Conservation (phyloP, 768 basidiomycete genomes). For the Cystofilobasidium capitatum region DNA sequence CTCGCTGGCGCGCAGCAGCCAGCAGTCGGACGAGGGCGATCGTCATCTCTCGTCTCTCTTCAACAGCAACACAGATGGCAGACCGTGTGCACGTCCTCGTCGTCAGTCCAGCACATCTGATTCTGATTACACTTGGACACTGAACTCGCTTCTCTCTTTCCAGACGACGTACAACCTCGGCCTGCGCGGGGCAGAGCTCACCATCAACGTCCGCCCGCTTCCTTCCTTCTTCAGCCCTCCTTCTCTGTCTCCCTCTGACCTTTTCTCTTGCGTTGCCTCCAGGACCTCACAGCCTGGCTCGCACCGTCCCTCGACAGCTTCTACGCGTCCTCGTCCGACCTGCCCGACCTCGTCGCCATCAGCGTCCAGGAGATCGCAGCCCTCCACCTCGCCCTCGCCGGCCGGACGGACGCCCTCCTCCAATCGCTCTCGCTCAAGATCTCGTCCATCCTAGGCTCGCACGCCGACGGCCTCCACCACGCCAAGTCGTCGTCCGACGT, state of each 20-base stretch:
- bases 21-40: too few species aligned
- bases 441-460: conserved; percentile 33
- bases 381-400: conserved; percentile 68
- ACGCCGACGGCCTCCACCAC: conserved; percentile 32
- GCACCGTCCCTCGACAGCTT: not conserved
- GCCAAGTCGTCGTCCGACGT: conserved; percentile 30
- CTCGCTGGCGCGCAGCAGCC: too few species aligned
- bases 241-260: not conserved
- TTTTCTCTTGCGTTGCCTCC: not conserved
- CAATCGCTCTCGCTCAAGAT: conserved; percentile 45
- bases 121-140: not conserved
- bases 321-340: not conserved
- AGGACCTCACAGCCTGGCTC: not conserved
- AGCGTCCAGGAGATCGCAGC: conserved; percentile 91
- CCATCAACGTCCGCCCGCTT: not conserved
- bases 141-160: not conserved
- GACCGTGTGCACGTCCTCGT: conserved; percentile 1
- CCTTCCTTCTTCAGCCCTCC: not conserved
- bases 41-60: not conserved
- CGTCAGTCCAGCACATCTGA: not conserved
- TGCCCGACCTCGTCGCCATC: conserved; percentile 75
- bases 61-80: not conserved
- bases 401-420: conserved; percentile 48
- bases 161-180: conserved; percentile 7
- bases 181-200: conserved; percentile 4